Evolutionary conservation across 169 alveolate genomes (phyloP).

Genomic region (Perkinsus marinus): DNA sequence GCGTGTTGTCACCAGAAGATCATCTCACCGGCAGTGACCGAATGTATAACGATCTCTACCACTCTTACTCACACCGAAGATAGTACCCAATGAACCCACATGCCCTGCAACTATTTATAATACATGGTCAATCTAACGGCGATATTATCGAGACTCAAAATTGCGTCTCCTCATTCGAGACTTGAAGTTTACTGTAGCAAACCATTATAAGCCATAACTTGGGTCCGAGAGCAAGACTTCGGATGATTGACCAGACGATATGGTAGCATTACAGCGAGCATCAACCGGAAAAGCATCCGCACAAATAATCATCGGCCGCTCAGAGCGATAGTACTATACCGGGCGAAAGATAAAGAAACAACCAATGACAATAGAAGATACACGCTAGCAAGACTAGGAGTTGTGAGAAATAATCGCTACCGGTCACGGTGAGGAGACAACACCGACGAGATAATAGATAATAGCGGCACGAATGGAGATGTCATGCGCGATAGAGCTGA

Average conservation of each 20-base stretch:
- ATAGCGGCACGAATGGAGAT: background rate
- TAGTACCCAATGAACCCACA: background rate
- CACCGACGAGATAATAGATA: background rate
- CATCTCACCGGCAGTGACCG: background rate
- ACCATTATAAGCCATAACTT: background rate
- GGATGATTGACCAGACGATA: background rate
- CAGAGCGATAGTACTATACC: background rate
- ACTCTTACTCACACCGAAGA: background rate
- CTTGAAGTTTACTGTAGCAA: background rate
- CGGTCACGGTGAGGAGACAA: background rate
- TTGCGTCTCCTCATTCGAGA: background rate
- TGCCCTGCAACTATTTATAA: background rate
- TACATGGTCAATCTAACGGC: too few species aligned
- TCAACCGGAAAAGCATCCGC: background rate
- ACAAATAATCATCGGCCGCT: background rate
- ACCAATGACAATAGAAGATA: background rate
- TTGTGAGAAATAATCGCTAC: background rate
- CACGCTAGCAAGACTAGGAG: background rate
- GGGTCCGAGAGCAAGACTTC: background rate
- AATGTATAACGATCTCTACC: background rate
- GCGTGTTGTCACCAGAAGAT: background rate
- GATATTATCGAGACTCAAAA: background rate
- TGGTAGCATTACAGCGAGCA: background rate
- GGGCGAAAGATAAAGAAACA: background rate
- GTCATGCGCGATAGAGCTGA: background rate